Conservation (phyloP, 805 yeast genomes). For the Teunomyces panamensis region DNA sequence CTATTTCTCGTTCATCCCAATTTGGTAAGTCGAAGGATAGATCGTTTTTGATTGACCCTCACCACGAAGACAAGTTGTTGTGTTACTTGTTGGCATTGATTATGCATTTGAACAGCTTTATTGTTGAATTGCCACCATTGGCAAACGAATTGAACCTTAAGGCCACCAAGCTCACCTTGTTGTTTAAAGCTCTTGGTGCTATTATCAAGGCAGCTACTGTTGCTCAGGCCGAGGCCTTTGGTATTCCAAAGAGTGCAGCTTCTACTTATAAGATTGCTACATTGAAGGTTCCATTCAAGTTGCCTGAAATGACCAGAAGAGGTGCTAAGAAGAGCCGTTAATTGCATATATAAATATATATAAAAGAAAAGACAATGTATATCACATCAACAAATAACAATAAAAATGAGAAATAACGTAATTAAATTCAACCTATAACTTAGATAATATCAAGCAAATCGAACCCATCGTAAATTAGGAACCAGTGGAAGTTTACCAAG, state of each 20-base stretch:
- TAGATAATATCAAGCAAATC: background rate
- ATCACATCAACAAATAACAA: background rate
- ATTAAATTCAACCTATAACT: background rate
- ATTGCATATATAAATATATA: conserved; percentile 1
- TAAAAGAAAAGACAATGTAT: too few relatives aligned
- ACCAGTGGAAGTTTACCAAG: conserved; percentile 6
- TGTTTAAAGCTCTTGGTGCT: conserved; percentile 84
- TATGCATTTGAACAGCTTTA: conserved; percentile 72
- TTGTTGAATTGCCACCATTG: conserved; percentile 73
- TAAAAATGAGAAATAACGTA: background rate
- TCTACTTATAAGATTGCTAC: conserved; percentile 74
- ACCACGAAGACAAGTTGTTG: conserved; percentile 79
- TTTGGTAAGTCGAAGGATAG: conserved; percentile 75
- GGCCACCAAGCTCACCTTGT: conserved; percentile 63
- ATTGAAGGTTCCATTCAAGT: conserved; percentile 81
- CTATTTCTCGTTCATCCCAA: conserved; percentile 60
- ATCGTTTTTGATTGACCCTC: conserved; percentile 81
- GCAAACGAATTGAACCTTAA: conserved; percentile 82
- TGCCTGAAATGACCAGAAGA: conserved; percentile 79
- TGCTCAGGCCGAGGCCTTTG: conserved; percentile 72
- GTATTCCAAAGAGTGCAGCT: conserved; percentile 58
- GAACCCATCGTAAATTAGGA: conserved; percentile 1
- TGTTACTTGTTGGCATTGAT: conserved; percentile 73
- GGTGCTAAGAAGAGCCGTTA: conserved; percentile 23
- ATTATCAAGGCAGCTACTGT: conserved; percentile 65